Conservation (phyloP, 306 rosid species). For the Dryas drummondii region DNA sequence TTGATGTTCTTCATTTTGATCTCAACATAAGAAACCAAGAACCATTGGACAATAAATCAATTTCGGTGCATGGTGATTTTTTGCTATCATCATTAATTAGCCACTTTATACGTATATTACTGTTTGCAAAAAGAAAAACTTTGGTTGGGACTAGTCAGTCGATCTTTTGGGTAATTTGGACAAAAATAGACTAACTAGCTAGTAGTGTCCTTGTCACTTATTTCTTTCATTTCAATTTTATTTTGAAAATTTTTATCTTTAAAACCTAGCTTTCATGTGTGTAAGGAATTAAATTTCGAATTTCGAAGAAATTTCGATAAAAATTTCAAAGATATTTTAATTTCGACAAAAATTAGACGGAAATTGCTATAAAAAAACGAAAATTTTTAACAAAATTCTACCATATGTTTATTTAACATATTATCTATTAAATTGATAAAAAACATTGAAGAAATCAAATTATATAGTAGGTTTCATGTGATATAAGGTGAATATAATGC, state of each 20-base stretch:
- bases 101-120: not conserved
- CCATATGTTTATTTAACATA: too few relatives aligned
- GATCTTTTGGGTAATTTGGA: not conserved
- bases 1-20: not conserved
- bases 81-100: not conserved
- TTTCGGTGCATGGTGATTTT: not conserved
- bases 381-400: too few relatives aligned
- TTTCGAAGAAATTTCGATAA: too few relatives aligned
- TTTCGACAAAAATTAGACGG: too few relatives aligned
- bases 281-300: too few relatives aligned
- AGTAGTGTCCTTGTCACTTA: not conserved
- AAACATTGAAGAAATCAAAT: too few relatives aligned
- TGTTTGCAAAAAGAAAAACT: not conserved
- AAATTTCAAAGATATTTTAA: too few relatives aligned
- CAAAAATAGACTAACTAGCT: not conserved
- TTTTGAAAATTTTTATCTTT: not conserved
- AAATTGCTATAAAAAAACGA: too few relatives aligned
- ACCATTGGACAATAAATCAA: slow-evolving; percentile 3
- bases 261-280: not conserved
- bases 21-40: not conserved
- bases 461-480: too few relatives aligned
- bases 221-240: not conserved
- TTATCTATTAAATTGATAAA: too few relatives aligned
- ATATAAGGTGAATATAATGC: too few relatives aligned
- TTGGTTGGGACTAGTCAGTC: not conserved